These are phyloP conservation scores for Stachybotrys echinatus DNA, from an alignment of 2,329 filamentous ascomycete genomes.

Conservation along the genomic window DNA sequence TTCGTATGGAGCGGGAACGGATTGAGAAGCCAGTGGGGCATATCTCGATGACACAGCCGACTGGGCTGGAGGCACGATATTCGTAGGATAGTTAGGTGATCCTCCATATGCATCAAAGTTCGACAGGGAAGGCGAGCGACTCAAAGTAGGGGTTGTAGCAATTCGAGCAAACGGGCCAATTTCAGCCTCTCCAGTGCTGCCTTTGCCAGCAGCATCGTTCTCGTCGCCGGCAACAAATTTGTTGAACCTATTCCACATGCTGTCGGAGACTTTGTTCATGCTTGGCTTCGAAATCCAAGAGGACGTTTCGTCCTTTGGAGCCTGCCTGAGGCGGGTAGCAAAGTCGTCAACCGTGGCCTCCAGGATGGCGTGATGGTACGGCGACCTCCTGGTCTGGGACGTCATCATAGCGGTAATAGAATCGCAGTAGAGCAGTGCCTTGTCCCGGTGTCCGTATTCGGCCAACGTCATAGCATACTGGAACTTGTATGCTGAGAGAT, in stretches of 20 bases:
- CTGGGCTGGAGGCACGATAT: constrained; percentile 25
- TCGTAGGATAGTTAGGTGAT: constrained; percentile 23
- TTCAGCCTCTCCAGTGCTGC: constrained; percentile 55
- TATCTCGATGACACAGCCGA: constrained; percentile 33
- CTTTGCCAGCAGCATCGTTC: constrained; percentile 67
- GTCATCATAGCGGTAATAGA: constrained; percentile 70
- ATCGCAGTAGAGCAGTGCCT: constrained; percentile 90
- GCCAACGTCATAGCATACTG: constrained; percentile 80
- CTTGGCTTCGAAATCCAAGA: constrained; percentile 94
- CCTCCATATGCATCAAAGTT: constrained; percentile 70
- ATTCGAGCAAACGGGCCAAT: constrained; percentile 79
- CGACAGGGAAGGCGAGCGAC: constrained; percentile 64
- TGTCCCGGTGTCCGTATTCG: constrained; percentile 74
- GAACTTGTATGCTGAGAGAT: constrained; percentile 87
- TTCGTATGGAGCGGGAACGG: constrained; percentile 17
- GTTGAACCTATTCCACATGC: constrained; percentile 88
- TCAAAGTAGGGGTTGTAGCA: constrained; percentile 67
- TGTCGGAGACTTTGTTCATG: constrained; percentile 92
- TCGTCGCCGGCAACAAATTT: constrained; percentile 95
- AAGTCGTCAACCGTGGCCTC: constrained; percentile 78
- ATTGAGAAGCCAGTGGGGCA: constrained; percentile 18
- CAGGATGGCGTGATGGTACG: constrained; percentile 76
- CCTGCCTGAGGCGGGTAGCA: constrained; percentile 74
- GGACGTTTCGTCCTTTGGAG: constrained; percentile 72
- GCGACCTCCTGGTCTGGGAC: constrained; percentile 75